Base-by-base conservation (phyloP, 2,329 filamentous ascomycete genomes). In the Phoma sp. region DNA sequence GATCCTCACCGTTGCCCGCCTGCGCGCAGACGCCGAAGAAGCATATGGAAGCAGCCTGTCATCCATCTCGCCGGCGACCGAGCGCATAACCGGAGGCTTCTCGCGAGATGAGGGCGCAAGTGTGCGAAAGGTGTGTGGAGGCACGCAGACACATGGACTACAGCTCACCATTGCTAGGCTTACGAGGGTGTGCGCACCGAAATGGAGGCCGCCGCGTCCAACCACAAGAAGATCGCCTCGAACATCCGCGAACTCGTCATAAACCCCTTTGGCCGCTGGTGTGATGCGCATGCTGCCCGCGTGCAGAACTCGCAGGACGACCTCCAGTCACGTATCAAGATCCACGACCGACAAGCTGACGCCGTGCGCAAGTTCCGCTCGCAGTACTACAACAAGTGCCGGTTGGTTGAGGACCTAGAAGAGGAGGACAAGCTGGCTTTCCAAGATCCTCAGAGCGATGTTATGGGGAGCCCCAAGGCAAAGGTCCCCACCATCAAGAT, bases 391-490 rank as follows among this genome's bases (percentile, higher is more conserved):
- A 99, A 98, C 82, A 99, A 98, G 78, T 99, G 95, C 74, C 89
- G 96, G 42, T 81, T 97, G 58, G 89, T 98, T 6, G 96, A 99
- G 74, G 95, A 99, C 72, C 80, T 98, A 56, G 95, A 99, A 74
- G 95, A 99, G 77, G 96, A 99, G 80, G 96, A 97, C 76, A 98
- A 99, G 78, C 84, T 99, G 49, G 95, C 93, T 32, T 99, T 99
- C 77, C 92, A 96, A 75, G 92, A 93, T 62, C 92, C 92, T 5
- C 81, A 84, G 57, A 81, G 73, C 45, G 77, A 82, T 57, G 73
- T 69, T 15, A 70, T 74, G 7, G 73, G 77, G 67, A 82, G 84
- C 74, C 78, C 81, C 49, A 75, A 81, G 71, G 62, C 82, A 81
- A 87, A 73, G 73, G 89, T 92, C 33, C 90, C 91, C 37, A 93